phyloP scores from a whole-genome alignment of 768 basidiomycete genomes.

The Mycena belliarum region DNA sequence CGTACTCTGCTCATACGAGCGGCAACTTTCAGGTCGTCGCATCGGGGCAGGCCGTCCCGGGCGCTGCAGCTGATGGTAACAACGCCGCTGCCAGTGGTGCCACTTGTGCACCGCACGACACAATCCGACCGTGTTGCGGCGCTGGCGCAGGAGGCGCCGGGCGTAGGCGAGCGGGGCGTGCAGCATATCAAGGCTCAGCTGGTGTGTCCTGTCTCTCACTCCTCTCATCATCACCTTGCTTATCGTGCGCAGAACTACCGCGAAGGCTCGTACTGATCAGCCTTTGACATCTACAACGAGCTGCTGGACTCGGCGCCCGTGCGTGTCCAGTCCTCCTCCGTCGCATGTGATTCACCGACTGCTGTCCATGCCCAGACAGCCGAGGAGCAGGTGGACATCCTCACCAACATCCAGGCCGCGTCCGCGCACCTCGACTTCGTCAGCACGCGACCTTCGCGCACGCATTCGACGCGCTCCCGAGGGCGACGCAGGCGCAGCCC shows the following conservation, averaged over 20 bases:
- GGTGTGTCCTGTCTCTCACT: conserved; percentile 44
- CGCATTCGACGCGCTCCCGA: conserved; percentile 62
- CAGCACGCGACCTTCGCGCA: conserved; percentile 64
- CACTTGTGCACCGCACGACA: too few relatives aligned
- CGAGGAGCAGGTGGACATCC: conserved; percentile 85
- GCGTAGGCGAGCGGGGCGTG: conserved; percentile 60
- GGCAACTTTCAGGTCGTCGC: too few relatives aligned
- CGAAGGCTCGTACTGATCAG: conserved; percentile 69
- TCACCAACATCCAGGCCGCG: conserved; percentile 82
- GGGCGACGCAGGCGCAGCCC: conserved; percentile 50
- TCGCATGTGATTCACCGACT: not conserved
- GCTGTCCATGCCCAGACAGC: conserved; percentile 53
- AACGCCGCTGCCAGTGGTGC: too few relatives aligned
- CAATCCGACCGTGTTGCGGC: too few relatives aligned
- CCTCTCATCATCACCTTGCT: not conserved
- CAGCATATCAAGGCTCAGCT: conserved; percentile 86
- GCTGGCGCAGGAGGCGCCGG: conserved; percentile 35
- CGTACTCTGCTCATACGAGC: too few relatives aligned
- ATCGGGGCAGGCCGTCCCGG: too few relatives aligned
- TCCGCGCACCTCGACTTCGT: conserved; percentile 86
- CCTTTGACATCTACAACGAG: conserved; percentile 78
- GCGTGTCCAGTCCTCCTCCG: conserved; percentile 33
- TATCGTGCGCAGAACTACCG: conserved; percentile 65
- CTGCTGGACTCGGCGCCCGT: conserved; percentile 80
- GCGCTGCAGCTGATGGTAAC: too few relatives aligned